Conservation (phyloP, 306 rosid genomes). For the Vachellia pachyceras region DNA sequence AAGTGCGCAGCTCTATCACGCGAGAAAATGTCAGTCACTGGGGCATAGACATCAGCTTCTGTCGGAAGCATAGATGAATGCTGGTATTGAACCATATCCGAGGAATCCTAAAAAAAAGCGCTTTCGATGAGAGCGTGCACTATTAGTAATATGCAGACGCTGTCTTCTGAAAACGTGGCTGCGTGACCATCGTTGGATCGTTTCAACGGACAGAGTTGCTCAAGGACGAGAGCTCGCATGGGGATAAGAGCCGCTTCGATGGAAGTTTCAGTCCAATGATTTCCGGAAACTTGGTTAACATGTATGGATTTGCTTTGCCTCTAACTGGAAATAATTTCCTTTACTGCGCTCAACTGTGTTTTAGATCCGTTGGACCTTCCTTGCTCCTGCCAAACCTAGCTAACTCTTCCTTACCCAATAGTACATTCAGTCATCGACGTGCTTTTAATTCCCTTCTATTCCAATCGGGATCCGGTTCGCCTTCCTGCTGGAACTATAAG, state of each 20-base stretch:
- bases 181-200: neutral
- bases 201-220: neutral
- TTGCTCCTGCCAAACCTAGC: constrained; percentile 41
- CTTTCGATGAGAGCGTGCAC: constrained; percentile 35
- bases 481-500: constrained; percentile 35
- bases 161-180: neutral
- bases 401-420: constrained; percentile 44
- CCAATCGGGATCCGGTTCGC: constrained; percentile 17
- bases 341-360: constrained; percentile 27
- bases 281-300: constrained; percentile 47
- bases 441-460: constrained; percentile 12
- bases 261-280: constrained; percentile 17
- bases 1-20: constrained; percentile 52
- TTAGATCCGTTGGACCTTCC: constrained; percentile 45
- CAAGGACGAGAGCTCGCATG: neutral
- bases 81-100: constrained; percentile 30
- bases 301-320: constrained; percentile 58
- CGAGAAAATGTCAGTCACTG: constrained; percentile 49
- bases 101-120: neutral
- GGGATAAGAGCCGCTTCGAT: neutral
- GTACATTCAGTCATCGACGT: constrained; percentile 24
- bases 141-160: neutral
- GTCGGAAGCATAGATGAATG: constrained; percentile 45
- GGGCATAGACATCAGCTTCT: constrained; percentile 46
- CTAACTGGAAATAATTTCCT: constrained; percentile 35